Conservation (phyloP, 129 eudicot species). For the carrot (Daucus carota) region DNA sequence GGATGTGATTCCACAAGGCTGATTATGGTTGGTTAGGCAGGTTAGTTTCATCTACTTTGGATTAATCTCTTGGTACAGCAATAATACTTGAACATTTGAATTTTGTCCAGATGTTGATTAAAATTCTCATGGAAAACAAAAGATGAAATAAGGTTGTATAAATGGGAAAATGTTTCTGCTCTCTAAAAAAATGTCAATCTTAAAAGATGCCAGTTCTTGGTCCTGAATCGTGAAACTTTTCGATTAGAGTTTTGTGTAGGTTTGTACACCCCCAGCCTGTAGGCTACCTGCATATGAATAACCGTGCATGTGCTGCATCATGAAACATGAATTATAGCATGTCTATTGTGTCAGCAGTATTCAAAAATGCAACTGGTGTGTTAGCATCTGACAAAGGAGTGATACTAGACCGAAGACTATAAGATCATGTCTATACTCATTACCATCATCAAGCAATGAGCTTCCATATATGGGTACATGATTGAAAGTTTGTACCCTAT, state of each 20-base stretch:
- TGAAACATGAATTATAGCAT: background rate
- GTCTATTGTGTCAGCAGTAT: background rate
- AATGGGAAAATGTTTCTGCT: background rate
- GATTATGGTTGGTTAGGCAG: constrained; percentile 91
- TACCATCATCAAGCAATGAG: background rate
- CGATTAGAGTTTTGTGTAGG: background rate
- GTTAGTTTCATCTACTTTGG: constrained; percentile 26
- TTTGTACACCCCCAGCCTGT: background rate
- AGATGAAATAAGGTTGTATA: background rate
- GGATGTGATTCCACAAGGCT: constrained; percentile 65
- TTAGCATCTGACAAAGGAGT: background rate
- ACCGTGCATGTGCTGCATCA: background rate
- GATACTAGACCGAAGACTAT: background rate
- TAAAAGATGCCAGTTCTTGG: background rate
- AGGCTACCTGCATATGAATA: too few species aligned
- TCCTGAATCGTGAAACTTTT: background rate
- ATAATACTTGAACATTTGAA: background rate
- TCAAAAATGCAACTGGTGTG: background rate
- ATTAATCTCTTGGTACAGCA: background rate
- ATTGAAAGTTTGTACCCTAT: too few species aligned
- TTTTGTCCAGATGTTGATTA: background rate
- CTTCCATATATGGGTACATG: too few species aligned
- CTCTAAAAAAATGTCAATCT: background rate
- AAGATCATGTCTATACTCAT: background rate
- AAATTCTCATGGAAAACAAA: background rate